phyloP scores from a whole-genome alignment of 306 rosid genomes.

The Trifolium subterraneum region DNA sequence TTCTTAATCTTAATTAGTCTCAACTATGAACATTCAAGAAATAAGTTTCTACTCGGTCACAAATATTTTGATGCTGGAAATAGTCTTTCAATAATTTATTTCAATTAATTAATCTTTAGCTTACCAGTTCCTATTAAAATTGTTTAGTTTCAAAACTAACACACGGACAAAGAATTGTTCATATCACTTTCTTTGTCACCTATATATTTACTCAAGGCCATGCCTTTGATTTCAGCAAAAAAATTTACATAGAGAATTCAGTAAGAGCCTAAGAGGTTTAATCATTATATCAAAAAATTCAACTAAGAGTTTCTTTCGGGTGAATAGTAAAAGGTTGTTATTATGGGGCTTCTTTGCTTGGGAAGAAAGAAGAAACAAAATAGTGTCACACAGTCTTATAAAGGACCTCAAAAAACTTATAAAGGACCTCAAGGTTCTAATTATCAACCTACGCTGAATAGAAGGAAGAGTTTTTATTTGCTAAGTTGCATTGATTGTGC shows the following conservation, averaged over 20 bases:
- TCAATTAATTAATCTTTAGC: neutral
- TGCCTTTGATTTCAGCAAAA: neutral
- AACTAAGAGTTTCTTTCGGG: too few species aligned
- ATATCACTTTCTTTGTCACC: neutral
- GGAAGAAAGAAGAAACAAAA: neutral
- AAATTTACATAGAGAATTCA: neutral
- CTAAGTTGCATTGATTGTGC: neutral
- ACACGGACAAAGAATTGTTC: neutral
- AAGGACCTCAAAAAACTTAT: neutral
- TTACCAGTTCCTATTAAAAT: neutral
- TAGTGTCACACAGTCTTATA: neutral
- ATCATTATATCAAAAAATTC: too few species aligned
- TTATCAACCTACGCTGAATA: neutral
- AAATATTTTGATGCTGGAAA: neutral
- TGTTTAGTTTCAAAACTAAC: neutral
- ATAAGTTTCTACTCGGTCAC: too few species aligned
- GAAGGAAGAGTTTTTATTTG: constrained; percentile 2
- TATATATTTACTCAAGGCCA: neutral
- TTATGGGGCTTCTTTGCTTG: constrained; percentile 5
- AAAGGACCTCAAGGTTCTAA: constrained; percentile 1
- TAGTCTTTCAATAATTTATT: neutral
- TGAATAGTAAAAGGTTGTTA: neutral
- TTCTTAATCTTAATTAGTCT: too few species aligned
- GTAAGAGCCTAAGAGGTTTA: neutral
- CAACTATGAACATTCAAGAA: too few species aligned